Conservation (phyloP, 2,329 filamentous ascomycete species). For the Metarhizium album region DNA sequence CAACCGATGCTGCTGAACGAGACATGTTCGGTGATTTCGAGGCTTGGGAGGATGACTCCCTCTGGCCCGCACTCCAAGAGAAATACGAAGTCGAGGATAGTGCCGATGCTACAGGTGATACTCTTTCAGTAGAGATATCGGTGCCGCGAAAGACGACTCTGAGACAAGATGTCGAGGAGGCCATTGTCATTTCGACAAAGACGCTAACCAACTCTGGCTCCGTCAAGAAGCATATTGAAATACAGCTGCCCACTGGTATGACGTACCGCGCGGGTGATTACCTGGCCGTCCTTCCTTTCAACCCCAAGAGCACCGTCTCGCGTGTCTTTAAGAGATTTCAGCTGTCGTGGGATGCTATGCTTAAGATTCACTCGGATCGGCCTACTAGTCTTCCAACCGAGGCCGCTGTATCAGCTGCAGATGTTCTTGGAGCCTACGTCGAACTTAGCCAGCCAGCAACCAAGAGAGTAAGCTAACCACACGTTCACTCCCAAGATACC, state of each 20-base stretch:
- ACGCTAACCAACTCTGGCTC: slow-evolving; percentile 40
- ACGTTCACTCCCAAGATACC: neutral
- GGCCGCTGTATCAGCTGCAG: slow-evolving; percentile 46
- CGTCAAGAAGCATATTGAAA: slow-evolving; percentile 54
- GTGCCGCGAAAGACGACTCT: slow-evolving; percentile 45
- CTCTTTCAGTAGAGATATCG: slow-evolving; percentile 36
- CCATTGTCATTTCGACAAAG: slow-evolving; percentile 42
- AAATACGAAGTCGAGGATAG: slow-evolving; percentile 27
- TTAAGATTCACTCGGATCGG: slow-evolving; percentile 46
- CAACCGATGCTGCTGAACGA: slow-evolving; percentile 48
- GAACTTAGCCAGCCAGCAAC: slow-evolving; percentile 65
- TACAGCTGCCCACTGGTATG: slow-evolving; percentile 55
- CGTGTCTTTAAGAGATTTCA: slow-evolving; percentile 55
- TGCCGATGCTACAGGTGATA: slow-evolving; percentile 8
- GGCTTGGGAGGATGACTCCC: slow-evolving; percentile 49
- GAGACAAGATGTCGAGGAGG: slow-evolving; percentile 53
- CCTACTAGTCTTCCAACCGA: slow-evolving; percentile 44
- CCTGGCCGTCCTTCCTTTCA: slow-evolving; percentile 61
- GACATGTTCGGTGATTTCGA: slow-evolving; percentile 61
- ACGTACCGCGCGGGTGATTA: slow-evolving; percentile 67
- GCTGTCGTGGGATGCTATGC: slow-evolving; percentile 56
- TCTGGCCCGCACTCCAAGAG: slow-evolving; percentile 39
- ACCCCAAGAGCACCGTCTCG: slow-evolving; percentile 49
- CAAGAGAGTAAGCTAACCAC: slow-evolving; percentile 38
- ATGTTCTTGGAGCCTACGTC: slow-evolving; percentile 59